Evolutionary conservation across 768 basidiomycete genomes (phyloP), one percentile per base, ranked within the genome.

Genomic region (Cystobasidium onofrii): DNA sequence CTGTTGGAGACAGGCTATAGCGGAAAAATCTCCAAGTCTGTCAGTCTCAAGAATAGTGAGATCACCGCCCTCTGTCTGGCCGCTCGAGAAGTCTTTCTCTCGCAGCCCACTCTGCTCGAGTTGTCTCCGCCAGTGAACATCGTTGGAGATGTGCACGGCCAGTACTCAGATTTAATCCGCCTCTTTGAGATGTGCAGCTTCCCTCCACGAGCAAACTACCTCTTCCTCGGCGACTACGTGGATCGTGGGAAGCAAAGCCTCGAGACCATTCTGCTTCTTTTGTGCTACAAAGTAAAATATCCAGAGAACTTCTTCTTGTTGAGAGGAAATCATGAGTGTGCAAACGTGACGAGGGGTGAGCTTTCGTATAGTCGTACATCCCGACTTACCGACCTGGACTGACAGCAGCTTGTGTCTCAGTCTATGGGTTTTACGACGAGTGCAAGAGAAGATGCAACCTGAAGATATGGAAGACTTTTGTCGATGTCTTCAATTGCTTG

Each of bases 141-240:
- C 76, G 96, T 98, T 20, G 96, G 96, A 31, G 96, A 99, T 82
- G 94, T 98, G 6, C 96, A 99, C 80, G 96, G 96, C 7, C 96
- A 99, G 83, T 99, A 97, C 82, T 91, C 91, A 64, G 96, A 99
- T 85, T 88, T 99, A 78, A 98, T 98, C 78, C 89, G 96, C 66
- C 83, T 99, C 57, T 99, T 99, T 79, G 96, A 98, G 82, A 98
- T 98, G 95, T 98, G 96, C 80, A 96, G 96, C 27, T 99, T 98
- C 82, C 96, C 96, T 31, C 96, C 96, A 3, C 86, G 89, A 3
- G 89, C 93, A 77, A 98, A 98, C 80, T 99, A 98, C 82, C 90
- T 99, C 75, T 99, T 98, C 85, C 86, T 99, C 54, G 96, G 96
- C 54, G 96, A 99, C 83, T 99, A 99, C 80, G 96, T 99, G 80